Conservation (phyloP, 2,329 filamentous ascomycete genomes). For the Exserohilum turcica region DNA sequence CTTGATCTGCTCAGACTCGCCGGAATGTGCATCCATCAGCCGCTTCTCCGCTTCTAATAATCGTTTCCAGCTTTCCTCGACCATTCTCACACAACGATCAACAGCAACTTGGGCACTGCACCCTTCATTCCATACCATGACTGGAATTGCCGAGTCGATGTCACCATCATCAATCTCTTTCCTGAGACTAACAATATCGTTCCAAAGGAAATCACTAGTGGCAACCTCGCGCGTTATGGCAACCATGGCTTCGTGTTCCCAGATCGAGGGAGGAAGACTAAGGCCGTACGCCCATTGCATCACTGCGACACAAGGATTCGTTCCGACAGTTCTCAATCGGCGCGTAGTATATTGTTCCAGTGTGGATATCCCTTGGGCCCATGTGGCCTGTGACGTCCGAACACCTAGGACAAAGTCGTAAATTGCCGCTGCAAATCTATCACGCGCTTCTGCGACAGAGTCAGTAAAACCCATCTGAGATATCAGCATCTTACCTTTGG, state of each 20-base stretch:
- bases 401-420: slow-evolving; percentile 14
- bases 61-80: slow-evolving; percentile 10
- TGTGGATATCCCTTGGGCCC: slow-evolving; percentile 11
- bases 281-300: slow-evolving; percentile 14
- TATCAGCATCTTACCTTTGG: slow-evolving; percentile 1
- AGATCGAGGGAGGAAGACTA: slow-evolving; percentile 6
- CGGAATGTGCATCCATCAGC: not conserved
- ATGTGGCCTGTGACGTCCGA: slow-evolving; percentile 10
- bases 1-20: slow-evolving; percentile 5
- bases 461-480: not conserved
- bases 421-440: slow-evolving; percentile 13
- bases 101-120: slow-evolving; percentile 15
- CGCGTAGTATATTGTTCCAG: slow-evolving; percentile 12
- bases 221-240: slow-evolving; percentile 13
- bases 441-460: slow-evolving; percentile 6
- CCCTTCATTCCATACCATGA: slow-evolving; percentile 17
- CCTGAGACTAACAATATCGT: slow-evolving; percentile 17
- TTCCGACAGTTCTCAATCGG: slow-evolving; percentile 10
- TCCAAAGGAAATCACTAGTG: slow-evolving; percentile 13
- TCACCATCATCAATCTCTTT: slow-evolving; percentile 17
- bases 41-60: slow-evolving; percentile 8
- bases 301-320: slow-evolving; percentile 10
- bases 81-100: slow-evolving; percentile 10
- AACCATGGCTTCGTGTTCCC: slow-evolving; percentile 11
- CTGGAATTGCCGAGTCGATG: slow-evolving; percentile 15